Percentiles rank a stretch among this genome's conserved stretches.
These are phyloP conservation scores for Crithidia acanthocephali DNA, from an alignment of 208 protist genomes.

Conservation along the genomic window DNA sequence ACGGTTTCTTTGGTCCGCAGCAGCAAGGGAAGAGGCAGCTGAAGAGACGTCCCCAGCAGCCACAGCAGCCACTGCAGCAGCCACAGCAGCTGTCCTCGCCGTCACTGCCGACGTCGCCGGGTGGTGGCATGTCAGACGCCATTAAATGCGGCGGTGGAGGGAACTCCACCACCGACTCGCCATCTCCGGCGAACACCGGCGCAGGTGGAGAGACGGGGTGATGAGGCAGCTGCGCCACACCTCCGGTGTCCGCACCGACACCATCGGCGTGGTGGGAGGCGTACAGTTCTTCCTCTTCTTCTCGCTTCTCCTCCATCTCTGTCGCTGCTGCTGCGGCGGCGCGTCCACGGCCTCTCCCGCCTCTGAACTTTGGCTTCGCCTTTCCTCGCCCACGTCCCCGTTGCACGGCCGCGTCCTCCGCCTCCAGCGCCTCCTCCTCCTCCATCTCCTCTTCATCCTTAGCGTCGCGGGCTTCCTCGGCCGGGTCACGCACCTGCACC, in stretches of 20 bases:
- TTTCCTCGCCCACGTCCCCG: background rate
- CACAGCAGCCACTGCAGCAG: slow-evolving; percentile 22
- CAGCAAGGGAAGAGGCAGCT: slow-evolving; percentile 49
- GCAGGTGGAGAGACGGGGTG: background rate
- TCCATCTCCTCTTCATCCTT: background rate
- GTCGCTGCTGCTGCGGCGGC: background rate
- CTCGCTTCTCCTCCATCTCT: background rate
- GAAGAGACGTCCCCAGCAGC: slow-evolving; percentile 32
- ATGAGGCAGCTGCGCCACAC: background rate
- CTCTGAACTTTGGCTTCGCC: background rate
- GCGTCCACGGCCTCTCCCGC: background rate
- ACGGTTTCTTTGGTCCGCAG: slow-evolving; percentile 15
- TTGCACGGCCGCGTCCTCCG: too few species aligned
- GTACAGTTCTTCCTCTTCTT: slow-evolving; percentile 4
- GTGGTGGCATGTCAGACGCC: slow-evolving; percentile 60
- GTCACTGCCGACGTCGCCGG: slow-evolving; percentile 29
- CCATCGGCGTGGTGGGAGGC: background rate
- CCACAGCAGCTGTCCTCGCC: slow-evolving; percentile 33
- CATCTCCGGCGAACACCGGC: slow-evolving; percentile 13
- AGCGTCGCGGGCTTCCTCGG: background rate
- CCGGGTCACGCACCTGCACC: slow-evolving; percentile 15
- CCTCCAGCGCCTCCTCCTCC: background rate
- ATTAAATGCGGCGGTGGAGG: slow-evolving; percentile 56
- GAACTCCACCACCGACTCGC: slow-evolving; percentile 57
- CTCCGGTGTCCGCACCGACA: background rate